Evolutionary conservation across 129 eudicot genomes (phyloP).

Genomic region (Calendula officinalis): DNA sequence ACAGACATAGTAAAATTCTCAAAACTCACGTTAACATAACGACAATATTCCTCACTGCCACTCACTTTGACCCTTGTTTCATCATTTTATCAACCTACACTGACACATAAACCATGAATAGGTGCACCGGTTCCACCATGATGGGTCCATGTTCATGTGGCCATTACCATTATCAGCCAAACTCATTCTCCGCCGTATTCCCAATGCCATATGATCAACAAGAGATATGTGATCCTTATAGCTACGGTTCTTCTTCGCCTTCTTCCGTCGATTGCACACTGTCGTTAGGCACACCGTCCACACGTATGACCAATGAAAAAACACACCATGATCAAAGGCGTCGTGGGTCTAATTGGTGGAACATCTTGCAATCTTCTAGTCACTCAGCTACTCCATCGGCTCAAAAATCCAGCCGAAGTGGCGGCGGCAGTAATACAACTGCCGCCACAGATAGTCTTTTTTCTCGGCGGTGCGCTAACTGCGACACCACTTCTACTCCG

Average conservation of each 20-base stretch:
- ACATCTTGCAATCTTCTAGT: constrained; percentile 48
- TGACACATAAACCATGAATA: constrained; percentile 36
- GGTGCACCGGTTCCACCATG: constrained; percentile 41
- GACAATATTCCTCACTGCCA: constrained; percentile 9
- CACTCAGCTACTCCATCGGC: constrained; percentile 22
- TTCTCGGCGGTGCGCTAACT: constrained; percentile 89
- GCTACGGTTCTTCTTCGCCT: constrained; percentile 28
- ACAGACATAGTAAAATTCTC: constrained; percentile 11
- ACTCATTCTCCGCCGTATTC: constrained; percentile 33
- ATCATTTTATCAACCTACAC: constrained; percentile 8
- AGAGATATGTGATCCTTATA: constrained; percentile 27
- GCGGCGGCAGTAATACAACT: constrained; percentile 23
- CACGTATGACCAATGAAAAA: constrained; percentile 38
- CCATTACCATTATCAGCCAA: constrained; percentile 31
- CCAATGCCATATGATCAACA: constrained; percentile 50
- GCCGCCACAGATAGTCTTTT: constrained; percentile 50
- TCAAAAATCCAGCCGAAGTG: constrained; percentile 40
- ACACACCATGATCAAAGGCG: constrained; percentile 30
- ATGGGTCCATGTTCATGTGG: constrained; percentile 57
- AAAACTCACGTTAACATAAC: neutral
- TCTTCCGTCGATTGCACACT: constrained; percentile 87
- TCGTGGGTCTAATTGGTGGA: constrained; percentile 71
- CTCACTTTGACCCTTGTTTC: constrained; percentile 32
- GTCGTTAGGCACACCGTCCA: constrained; percentile 83
- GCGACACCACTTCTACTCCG: constrained; percentile 98